Base-by-base conservation (phyloP, 2,329 filamentous ascomycete species). In the Orbilia ellipsospora region DNA sequence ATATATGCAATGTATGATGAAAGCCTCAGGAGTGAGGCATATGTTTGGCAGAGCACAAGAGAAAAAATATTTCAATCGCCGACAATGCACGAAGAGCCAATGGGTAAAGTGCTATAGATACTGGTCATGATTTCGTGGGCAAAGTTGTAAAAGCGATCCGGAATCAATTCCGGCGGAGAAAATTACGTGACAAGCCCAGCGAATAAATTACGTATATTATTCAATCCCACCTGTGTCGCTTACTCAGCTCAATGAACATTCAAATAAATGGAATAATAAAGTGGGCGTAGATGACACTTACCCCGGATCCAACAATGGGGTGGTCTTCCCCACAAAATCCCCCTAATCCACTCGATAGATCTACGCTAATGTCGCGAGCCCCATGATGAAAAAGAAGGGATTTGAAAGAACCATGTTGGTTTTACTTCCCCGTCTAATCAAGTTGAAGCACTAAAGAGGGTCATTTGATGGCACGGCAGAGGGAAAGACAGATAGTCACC, bases 261-360 rank as follows among this genome's bases (percentile, higher is more conserved):
- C 6, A 36, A 36, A 2, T 36, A 2, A 10, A 36, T 36, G 10
- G 31, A 36, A 36, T 36, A 36, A 36, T 36, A 36, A 36, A 36
- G 10, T 28, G 42, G n/a, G n/a, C 18, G 51, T 72, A 69, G 72
- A 66, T 31, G 60, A 59, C 18, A 36, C 31, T 36, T 75, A 69
- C 72, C 72, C 72, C 72, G 60, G 72, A 75, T 75, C 56, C 69
- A 67, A 50, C 23, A 70, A 57, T 67, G 62, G 31, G 31, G 59
- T 28, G 64, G 45, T 42, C 26, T 75, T 75, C 72, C 72, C 72
- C 72, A 69, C 72, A 75, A 65, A 75, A 62, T 64, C 56, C 64
- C 70, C 36, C 63, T 57, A 4, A 56, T 18, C 66, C 66, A n/a
- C 51, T n/a, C 65, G 52, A 59, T 57, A 52, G 28, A 44, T 57